phyloP scores from a whole-genome alignment of 441 rosid genomes.

The Gossypium schwendimanii region DNA sequence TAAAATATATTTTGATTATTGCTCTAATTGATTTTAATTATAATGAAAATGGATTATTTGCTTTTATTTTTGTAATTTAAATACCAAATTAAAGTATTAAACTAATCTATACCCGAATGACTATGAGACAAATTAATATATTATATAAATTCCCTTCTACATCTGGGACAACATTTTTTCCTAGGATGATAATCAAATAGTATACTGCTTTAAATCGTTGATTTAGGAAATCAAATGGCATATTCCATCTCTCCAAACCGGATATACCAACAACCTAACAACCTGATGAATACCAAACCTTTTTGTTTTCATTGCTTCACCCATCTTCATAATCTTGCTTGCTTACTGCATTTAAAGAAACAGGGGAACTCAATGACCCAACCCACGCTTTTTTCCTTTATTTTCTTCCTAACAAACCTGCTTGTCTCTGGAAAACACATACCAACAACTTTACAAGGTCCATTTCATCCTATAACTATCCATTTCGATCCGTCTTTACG shows the following conservation, averaged over 20 bases:
- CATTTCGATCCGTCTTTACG: slow-evolving; percentile 51
- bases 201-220: background rate
- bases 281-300: background rate
- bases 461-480: slow-evolving; percentile 42
- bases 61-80: no score
- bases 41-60: no score
- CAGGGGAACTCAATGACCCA: background rate
- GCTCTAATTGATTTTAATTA: no score
- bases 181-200: no score
- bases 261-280: background rate
- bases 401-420: slow-evolving; percentile 10
- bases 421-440: slow-evolving; percentile 15
- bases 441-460: slow-evolving; percentile 65
- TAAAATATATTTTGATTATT: no score
- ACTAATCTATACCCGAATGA: no score
- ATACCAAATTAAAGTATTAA: no score
- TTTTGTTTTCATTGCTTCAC: no score
- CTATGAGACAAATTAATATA: no score
- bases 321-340: background rate
- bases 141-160: no score
- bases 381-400: background rate
- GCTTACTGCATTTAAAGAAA: background rate
- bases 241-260: background rate
- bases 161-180: no score
- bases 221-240: background rate